Evolutionary conservation across 164 flowering plant species (phyloP).

Genomic region (Platanus orientalis): DNA sequence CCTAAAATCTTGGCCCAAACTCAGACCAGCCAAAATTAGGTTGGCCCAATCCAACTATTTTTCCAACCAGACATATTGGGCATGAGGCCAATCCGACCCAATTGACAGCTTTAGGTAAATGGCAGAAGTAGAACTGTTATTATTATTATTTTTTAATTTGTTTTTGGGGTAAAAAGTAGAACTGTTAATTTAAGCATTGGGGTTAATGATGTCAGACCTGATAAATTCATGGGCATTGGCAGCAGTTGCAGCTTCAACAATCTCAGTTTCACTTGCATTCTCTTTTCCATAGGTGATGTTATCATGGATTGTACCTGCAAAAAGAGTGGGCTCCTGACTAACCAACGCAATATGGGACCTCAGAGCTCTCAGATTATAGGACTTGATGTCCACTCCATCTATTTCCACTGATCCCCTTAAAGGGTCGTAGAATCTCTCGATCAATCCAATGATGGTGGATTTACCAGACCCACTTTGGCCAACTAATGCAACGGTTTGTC

Average conservation of each 20-base stretch:
- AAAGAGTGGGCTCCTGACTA: slow-evolving; percentile 51
- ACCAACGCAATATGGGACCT: slow-evolving; percentile 43
- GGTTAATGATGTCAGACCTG: slow-evolving; percentile 24
- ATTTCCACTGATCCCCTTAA: slow-evolving; percentile 29
- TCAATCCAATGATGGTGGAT: slow-evolving; percentile 39
- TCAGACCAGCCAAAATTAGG: no score
- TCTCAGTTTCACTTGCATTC: slow-evolving; percentile 34
- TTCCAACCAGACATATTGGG: no score
- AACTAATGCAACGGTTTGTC: slow-evolving; percentile 37
- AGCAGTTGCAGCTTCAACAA: slow-evolving; percentile 32
- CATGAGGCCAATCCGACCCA: no score
- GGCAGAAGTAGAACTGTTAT: no score
- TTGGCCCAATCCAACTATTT: no score
- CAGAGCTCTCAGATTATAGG: slow-evolving; percentile 31
- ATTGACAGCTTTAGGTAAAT: no score
- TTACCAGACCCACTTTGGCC: slow-evolving; percentile 56
- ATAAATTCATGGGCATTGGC: slow-evolving; percentile 54
- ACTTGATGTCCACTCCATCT: slow-evolving; percentile 32
- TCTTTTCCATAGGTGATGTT: slow-evolving; percentile 42
- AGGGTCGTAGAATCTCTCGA: slow-evolving; percentile 51
- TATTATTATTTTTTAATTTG: no score
- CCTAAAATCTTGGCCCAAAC: no score
- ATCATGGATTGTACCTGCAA: slow-evolving; percentile 44
- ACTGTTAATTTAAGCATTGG: no score
- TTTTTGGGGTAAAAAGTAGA: no score